A percentile compares a stretch with the other conserved stretches of the same genome.
Conservation (phyloP, 1,284 basidiomycete genomes). For the Fomitopsis pinicola region DNA sequence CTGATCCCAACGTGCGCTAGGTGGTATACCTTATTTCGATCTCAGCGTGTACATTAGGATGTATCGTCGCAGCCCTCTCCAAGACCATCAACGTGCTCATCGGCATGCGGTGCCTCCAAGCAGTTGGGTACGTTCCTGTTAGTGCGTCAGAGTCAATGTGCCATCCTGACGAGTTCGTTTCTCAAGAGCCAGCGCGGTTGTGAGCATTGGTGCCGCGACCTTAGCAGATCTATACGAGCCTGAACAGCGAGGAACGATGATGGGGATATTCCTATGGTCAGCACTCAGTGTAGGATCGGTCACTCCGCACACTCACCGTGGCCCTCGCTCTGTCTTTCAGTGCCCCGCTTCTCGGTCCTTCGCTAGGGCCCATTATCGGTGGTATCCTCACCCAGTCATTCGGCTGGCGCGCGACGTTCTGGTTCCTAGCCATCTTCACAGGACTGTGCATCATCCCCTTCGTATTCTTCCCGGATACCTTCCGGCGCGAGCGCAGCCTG, state of each 20-base stretch:
- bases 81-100: slow-evolving; percentile 69
- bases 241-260: slow-evolving; percentile 73
- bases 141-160: neutral
- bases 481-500: slow-evolving; percentile 74
- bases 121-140: slow-evolving; percentile 44
- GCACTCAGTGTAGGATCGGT: neutral
- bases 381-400: slow-evolving; percentile 68
- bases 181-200: slow-evolving; percentile 67
- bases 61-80: slow-evolving; percentile 58
- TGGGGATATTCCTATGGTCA: slow-evolving; percentile 66
- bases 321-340: slow-evolving; percentile 31
- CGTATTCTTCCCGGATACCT: slow-evolving; percentile 77
- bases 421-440: slow-evolving; percentile 70
- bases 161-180: neutral
- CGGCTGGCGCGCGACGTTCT: slow-evolving; percentile 78
- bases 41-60: slow-evolving; percentile 57
- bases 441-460: slow-evolving; percentile 57
- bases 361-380: slow-evolving; percentile 69
- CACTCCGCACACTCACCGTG: slow-evolving; percentile 20
- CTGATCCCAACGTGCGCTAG: slow-evolving; percentile 28
- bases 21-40: slow-evolving; percentile 63
- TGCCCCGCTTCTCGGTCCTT: slow-evolving; percentile 41
- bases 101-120: slow-evolving; percentile 68
- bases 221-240: slow-evolving; percentile 81
- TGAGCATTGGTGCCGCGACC: slow-evolving; percentile 77